Evolutionary conservation across 306 rosid species (phyloP).

Genomic region (Cicer judaicum): DNA sequence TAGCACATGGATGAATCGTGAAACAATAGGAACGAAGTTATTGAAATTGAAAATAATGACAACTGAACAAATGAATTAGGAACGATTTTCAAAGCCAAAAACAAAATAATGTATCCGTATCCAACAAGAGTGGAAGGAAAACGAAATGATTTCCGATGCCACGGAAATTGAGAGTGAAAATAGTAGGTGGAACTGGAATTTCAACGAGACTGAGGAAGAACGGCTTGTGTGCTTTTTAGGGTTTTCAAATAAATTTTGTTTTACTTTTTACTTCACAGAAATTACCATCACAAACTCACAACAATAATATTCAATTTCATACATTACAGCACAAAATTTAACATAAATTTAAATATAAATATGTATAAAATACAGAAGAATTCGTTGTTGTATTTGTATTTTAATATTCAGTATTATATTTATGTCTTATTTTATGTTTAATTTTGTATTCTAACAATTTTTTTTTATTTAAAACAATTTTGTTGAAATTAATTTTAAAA

Average conservation of each 20-base stretch:
- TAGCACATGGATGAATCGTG: conserved; percentile 23
- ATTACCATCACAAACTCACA: too few species aligned
- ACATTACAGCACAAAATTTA: too few species aligned
- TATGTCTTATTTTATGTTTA: too few species aligned
- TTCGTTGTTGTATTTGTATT: too few species aligned
- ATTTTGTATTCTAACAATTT: too few species aligned
- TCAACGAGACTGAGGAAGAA: not conserved
- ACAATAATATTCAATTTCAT: too few species aligned
- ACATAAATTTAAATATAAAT: too few species aligned
- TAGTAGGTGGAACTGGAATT: conserved; percentile 15
- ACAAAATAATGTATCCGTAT: not conserved
- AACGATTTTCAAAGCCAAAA: conserved; percentile 6
- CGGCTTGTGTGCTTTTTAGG: conserved; percentile 1
- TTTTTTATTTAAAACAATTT: too few species aligned
- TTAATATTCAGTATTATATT: too few species aligned
- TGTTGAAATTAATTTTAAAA: too few species aligned
- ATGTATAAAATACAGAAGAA: too few species aligned
- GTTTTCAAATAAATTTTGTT: not conserved
- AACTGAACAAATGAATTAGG: not conserved
- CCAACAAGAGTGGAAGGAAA: not conserved
- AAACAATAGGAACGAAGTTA: not conserved
- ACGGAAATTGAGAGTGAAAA: conserved; percentile 30
- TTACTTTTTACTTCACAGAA: too few species aligned
- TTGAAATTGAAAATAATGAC: conserved; percentile 17
- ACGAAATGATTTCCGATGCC: conserved; percentile 27